These are phyloP conservation scores for Plectosphaerella cucumerina DNA, from an alignment of 2,329 filamentous ascomycete species.

Conservation along the genomic window DNA sequence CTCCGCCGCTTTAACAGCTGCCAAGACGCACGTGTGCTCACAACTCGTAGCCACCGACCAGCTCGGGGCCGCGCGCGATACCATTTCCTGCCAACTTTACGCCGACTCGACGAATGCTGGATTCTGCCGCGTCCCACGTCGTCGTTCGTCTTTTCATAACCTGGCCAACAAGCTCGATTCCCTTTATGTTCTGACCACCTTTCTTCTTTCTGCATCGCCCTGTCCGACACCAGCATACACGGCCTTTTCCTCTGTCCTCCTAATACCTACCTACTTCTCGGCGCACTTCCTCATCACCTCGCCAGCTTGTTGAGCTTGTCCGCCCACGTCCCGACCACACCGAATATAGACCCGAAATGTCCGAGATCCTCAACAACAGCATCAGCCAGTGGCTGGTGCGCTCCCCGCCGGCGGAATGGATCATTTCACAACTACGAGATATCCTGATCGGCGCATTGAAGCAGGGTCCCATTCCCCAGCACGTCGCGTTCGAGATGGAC, in stretches of 20 bases:
- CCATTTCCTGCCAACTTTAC: background rate
- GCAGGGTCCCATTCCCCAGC: constrained; percentile 87
- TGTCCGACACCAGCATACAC: no score
- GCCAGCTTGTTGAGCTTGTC: no score
- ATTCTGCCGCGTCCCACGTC: background rate
- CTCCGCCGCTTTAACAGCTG: background rate
- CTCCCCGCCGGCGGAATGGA: constrained; percentile 90
- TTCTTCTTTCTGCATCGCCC: background rate
- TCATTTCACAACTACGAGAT: constrained; percentile 72
- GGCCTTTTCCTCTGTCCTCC: no score
- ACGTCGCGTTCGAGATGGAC: constrained; percentile 99
- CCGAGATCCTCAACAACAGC: constrained; percentile 47
- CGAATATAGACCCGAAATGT: constrained; percentile 33
- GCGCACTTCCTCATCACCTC: no score
- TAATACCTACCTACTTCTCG: no score
- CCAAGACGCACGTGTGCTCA: background rate
- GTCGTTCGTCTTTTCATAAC: no score
- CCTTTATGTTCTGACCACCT: background rate
- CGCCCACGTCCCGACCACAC: no score
- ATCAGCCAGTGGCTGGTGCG: constrained; percentile 68
- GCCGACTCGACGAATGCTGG: background rate
- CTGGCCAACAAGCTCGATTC: background rate
- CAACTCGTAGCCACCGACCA: background rate
- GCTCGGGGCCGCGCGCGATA: background rate
- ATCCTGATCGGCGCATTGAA: constrained; percentile 82